Evolutionary conservation across 768 basidiomycete species (phyloP).

Genomic region (Boletales sp.): DNA sequence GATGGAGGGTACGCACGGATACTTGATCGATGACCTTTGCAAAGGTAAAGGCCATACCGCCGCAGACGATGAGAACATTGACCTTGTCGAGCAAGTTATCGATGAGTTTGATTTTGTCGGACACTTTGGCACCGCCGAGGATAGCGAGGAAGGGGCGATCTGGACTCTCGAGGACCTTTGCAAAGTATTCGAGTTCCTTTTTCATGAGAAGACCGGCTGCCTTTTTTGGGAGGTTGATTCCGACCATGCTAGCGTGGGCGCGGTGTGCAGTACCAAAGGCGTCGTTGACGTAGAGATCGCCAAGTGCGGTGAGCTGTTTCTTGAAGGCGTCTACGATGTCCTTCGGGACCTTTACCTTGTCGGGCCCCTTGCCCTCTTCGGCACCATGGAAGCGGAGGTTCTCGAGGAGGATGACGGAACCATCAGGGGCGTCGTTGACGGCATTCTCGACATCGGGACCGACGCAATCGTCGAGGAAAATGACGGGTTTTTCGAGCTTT

Average conservation of each 20-base stretch:
- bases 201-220: slow-evolving; percentile 97
- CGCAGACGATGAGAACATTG: slow-evolving; percentile 92
- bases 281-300: slow-evolving; percentile 97
- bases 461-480: slow-evolving; percentile 82
- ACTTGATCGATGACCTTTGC: slow-evolving; percentile 88
- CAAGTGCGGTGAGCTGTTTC: slow-evolving; percentile 83
- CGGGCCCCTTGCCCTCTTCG: slow-evolving; percentile 96
- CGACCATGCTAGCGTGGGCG: slow-evolving; percentile 98
- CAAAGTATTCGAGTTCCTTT: slow-evolving; percentile 98
- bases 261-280: slow-evolving; percentile 99
- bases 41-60: slow-evolving; percentile 99
- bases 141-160: slow-evolving; percentile 97
- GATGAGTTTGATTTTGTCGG: slow-evolving; percentile 98
- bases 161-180: slow-evolving; percentile 93
- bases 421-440: slow-evolving; percentile 54
- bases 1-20: slow-evolving; percentile 42
- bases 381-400: slow-evolving; percentile 98
- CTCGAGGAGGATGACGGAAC: slow-evolving; percentile 87
- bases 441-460: slow-evolving; percentile 81
- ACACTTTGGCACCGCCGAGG: slow-evolving; percentile 97
- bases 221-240: slow-evolving; percentile 85
- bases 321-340: slow-evolving; percentile 80
- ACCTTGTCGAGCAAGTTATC: slow-evolving; percentile 99
- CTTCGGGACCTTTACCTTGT: slow-evolving; percentile 93
- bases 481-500: slow-evolving; percentile 55